phyloP scores from a whole-genome alignment of 352 stramenopile species.

The Pythium aquatile region DNA sequence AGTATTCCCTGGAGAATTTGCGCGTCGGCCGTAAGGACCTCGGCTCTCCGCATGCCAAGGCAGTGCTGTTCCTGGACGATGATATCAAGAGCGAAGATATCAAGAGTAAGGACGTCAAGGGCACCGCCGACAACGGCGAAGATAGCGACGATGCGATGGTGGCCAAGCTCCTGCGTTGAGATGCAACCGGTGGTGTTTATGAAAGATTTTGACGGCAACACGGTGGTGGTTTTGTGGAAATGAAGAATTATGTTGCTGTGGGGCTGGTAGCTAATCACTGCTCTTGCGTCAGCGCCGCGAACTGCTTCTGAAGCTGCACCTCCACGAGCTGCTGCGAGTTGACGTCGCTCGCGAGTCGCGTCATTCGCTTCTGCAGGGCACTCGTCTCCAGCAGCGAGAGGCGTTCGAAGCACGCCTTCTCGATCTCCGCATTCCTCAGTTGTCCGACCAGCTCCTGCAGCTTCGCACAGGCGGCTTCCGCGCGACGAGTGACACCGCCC shows the following conservation, averaged over 20 bases:
- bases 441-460: conserved; percentile 40
- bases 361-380: conserved; percentile 64
- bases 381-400: conserved; percentile 50
- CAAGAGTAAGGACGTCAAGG: neutral
- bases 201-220: neutral
- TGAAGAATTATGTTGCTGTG: neutral
- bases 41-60: conserved; percentile 5
- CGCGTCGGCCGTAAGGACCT: conserved; percentile 50
- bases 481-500: conserved; percentile 54
- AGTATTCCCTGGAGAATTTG: conserved; percentile 81
- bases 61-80: conserved; percentile 20
- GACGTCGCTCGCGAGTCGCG: conserved; percentile 64
- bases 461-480: conserved; percentile 34
- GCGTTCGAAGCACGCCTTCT: conserved; percentile 65
- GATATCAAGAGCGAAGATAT: conserved; percentile 14
- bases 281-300: conserved; percentile 46
- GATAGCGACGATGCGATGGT: neutral
- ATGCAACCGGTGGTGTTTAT: neutral
- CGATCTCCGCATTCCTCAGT: conserved; percentile 61
- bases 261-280: conserved; percentile 11
- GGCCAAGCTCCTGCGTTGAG: neutral
- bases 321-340: conserved; percentile 75
- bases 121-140: neutral
- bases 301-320: conserved; percentile 80
- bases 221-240: neutral